Conservation (phyloP, 2,329 filamentous ascomycete species). For the Xylaria digitata region DNA sequence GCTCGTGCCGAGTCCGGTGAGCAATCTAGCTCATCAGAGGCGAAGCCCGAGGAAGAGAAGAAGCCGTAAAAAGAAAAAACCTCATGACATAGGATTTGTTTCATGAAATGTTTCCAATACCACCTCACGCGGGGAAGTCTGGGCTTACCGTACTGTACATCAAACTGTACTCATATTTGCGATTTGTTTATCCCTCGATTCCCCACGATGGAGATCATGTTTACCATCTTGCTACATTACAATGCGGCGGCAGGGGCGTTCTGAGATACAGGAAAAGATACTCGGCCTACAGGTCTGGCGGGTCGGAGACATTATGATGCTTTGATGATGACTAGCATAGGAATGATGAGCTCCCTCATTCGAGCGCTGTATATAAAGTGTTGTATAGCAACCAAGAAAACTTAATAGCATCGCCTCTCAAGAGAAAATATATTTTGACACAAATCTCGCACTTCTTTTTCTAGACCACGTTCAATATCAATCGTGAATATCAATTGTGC, state of each 20-base stretch:
- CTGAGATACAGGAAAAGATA: slow-evolving; percentile 51
- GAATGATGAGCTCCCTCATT: slow-evolving; percentile 54
- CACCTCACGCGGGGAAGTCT: slow-evolving; percentile 51
- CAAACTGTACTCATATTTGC: slow-evolving; percentile 63
- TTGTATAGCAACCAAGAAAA: slow-evolving; percentile 52
- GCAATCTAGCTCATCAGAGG: slow-evolving; percentile 56
- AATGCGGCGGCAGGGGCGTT: slow-evolving; percentile 51
- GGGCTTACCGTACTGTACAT: slow-evolving; percentile 56
- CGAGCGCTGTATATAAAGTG: slow-evolving; percentile 58
- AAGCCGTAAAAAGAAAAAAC: slow-evolving; percentile 65
- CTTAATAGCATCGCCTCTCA: slow-evolving; percentile 71
- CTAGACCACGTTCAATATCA: background rate
- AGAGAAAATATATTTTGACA: slow-evolving; percentile 34
- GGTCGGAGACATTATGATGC: slow-evolving; percentile 45
- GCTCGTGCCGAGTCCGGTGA: slow-evolving; percentile 77
- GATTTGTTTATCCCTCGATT: slow-evolving; percentile 48
- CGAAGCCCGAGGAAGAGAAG: slow-evolving; percentile 70
- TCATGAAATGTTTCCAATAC: slow-evolving; percentile 41
- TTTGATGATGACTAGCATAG: slow-evolving; percentile 59
- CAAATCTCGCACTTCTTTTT: background rate
- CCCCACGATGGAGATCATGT: slow-evolving; percentile 45
- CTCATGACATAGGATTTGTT: slow-evolving; percentile 24
- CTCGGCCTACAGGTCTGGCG: slow-evolving; percentile 44
- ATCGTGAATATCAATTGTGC: background rate
- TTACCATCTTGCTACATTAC: slow-evolving; percentile 51